phyloP scores from a whole-genome alignment of 2,329 filamentous ascomycete genomes.

The Xylariales sp. region DNA sequence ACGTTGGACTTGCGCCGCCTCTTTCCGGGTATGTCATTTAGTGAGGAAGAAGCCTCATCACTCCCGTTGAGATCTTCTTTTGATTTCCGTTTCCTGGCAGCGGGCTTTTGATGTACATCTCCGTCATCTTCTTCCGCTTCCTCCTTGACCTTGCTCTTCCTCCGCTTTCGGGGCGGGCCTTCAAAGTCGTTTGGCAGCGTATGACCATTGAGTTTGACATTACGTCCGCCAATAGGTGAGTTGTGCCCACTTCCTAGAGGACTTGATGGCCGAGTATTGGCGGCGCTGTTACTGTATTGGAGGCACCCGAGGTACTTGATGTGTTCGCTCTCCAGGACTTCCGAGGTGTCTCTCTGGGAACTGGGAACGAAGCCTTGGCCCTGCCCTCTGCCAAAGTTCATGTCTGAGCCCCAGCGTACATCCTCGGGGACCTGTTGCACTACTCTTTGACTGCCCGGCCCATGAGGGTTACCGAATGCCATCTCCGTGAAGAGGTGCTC shows the following conservation, averaged over 20 bases:
- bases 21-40: constrained; percentile 34
- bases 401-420: constrained; percentile 65
- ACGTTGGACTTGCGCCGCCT: constrained; percentile 46
- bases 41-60: constrained; percentile 29
- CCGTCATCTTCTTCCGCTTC: constrained; percentile 37
- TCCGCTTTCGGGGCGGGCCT: constrained; percentile 44
- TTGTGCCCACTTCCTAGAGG: constrained; percentile 34
- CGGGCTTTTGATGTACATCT: constrained; percentile 22
- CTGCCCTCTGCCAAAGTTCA: constrained; percentile 55
- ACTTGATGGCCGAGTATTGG: constrained; percentile 55
- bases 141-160: constrained; percentile 50
- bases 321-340: constrained; percentile 51
- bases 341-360: constrained; percentile 51
- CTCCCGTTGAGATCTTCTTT: constrained; percentile 36
- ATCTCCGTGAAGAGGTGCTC: constrained; percentile 37
- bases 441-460: constrained; percentile 16
- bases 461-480: constrained; percentile 30
- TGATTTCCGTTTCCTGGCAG: constrained; percentile 42
- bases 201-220: constrained; percentile 19
- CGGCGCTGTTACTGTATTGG: constrained; percentile 51
- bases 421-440: constrained; percentile 36
- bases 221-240: constrained; percentile 17
- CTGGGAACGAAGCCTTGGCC: constrained; percentile 55
- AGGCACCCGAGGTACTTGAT: constrained; percentile 54
- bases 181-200: constrained; percentile 34